A percentile compares a stretch with the other conserved stretches of the same genome.
These are phyloP conservation scores for Chaetomium tenue DNA, from an alignment of 495 filamentous ascomycete genomes.

Conservation along the genomic window DNA sequence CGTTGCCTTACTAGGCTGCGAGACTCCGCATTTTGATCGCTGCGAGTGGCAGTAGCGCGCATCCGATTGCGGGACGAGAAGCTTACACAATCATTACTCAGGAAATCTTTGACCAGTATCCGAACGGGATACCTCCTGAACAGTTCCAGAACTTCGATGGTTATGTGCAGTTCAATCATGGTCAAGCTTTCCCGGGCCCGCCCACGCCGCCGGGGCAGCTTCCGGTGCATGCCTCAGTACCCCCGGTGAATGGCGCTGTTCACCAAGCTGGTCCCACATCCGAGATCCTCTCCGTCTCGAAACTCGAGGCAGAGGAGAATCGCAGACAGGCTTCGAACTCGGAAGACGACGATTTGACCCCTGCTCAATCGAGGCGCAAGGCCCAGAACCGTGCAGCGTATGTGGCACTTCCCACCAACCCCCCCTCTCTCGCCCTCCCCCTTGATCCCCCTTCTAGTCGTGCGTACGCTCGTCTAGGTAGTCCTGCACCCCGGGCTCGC, in stretches of 20 bases:
- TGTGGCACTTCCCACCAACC: constrained; percentile 36
- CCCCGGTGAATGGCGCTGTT: constrained; percentile 34
- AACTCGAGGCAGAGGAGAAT: constrained; percentile 38
- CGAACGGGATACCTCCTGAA: constrained; percentile 41
- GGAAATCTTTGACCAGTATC: constrained; percentile 48
- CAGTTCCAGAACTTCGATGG: constrained; percentile 48
- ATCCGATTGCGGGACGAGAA: constrained; percentile 22
- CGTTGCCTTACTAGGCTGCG: constrained; percentile 5
- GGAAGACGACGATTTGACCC: constrained; percentile 62
- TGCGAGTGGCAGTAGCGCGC: constrained; percentile 31
- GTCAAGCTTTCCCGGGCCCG: constrained; percentile 41
- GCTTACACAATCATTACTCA: constrained; percentile 47
- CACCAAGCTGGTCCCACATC: constrained; percentile 27
- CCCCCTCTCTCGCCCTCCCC: not conserved
- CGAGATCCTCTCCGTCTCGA: constrained; percentile 40
- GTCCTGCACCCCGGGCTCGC: not conserved
- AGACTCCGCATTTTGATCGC: constrained; percentile 31
- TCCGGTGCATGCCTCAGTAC: constrained; percentile 16
- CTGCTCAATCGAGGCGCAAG: constrained; percentile 83
- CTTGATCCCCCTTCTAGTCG: not conserved
- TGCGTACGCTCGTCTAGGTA: not conserved
- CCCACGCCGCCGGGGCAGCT: constrained; percentile 46
- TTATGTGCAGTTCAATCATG: constrained; percentile 43
- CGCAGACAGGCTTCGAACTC: constrained; percentile 47
- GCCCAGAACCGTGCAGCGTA: constrained; percentile 97